Conservation (phyloP, 139 green algal genomes). For the Chlamydomonas eustigma region DNA sequence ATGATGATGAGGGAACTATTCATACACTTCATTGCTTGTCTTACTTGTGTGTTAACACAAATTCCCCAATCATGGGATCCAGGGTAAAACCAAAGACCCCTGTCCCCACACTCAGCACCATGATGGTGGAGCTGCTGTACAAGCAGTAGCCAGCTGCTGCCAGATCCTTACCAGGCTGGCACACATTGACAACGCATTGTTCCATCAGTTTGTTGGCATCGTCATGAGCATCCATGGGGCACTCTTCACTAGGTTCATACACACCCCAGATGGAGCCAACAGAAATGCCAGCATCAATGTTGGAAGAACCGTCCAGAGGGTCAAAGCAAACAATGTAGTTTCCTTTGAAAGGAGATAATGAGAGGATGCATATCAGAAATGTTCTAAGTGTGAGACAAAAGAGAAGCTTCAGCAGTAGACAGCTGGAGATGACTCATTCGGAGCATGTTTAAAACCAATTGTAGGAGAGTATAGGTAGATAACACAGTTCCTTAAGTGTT, state of each 20-base stretch:
- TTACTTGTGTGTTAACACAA: constrained; percentile 78
- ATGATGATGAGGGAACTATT: too few species aligned
- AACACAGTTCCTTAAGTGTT: too few species aligned
- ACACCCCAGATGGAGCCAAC: constrained; percentile 97
- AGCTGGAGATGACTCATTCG: too few species aligned
- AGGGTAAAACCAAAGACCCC: constrained; percentile 96
- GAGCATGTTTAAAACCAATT: too few species aligned
- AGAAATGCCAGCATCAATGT: constrained; percentile 97
- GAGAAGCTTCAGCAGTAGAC: too few species aligned
- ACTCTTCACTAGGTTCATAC: constrained; percentile 84
- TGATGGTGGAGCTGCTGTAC: constrained; percentile 84
- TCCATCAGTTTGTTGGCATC: constrained; percentile 64
- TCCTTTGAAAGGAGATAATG: constrained; percentile 45
- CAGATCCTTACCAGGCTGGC: constrained; percentile 86
- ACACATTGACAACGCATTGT: constrained; percentile 89
- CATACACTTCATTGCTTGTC: too few species aligned
- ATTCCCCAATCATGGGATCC: constrained; percentile 84
- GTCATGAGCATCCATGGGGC: constrained; percentile 73
- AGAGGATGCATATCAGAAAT: not conserved
- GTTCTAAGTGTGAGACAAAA: constrained; percentile 1
- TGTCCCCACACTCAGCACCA: constrained; percentile 88
- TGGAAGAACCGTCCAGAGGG: constrained; percentile 95
- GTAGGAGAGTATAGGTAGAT: too few species aligned
- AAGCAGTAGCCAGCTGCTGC: constrained; percentile 91
- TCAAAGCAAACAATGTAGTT: constrained; percentile 99